A percentile compares a stretch with the other conserved stretches of the same genome.
phyloP scores from a whole-genome alignment of 345 rosid species.

The Aethionema arabicum region DNA sequence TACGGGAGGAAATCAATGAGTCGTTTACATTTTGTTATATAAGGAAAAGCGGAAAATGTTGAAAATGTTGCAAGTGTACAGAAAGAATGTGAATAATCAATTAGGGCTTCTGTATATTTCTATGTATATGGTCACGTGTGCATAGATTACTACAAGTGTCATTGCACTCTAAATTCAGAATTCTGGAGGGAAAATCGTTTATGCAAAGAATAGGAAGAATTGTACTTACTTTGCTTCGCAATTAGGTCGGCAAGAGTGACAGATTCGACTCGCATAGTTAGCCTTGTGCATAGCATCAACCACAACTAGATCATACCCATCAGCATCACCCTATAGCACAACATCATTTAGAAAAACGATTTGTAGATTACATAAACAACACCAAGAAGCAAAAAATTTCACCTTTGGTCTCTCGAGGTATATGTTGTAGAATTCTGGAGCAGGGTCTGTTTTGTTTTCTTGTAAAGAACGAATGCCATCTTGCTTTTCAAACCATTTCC shows the following conservation, averaged over 20 bases:
- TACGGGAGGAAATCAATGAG: conserved; percentile 15
- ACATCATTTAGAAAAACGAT: conserved; percentile 32
- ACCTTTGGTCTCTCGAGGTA: conserved; percentile 99
- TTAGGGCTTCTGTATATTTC: conserved; percentile 4
- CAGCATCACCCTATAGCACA: conserved; percentile 91
- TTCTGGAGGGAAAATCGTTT: conserved; percentile 10
- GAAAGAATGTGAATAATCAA: conserved; percentile 1
- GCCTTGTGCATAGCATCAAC: conserved; percentile 99
- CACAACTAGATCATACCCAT: conserved; percentile 97
- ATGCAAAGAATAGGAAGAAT: conserved; percentile 15
- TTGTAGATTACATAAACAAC: conserved; percentile 26
- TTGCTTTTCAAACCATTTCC: conserved; percentile 99
- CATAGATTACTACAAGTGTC: neutral
- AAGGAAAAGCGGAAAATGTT: neutral
- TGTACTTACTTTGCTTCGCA: conserved; percentile 94
- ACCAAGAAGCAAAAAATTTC: conserved; percentile 25
- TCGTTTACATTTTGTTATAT: conserved; percentile 8
- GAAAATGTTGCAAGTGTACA: conserved; percentile 24
- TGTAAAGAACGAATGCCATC: conserved; percentile 97
- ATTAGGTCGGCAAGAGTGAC: conserved; percentile 99
- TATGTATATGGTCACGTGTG: conserved; percentile 21
- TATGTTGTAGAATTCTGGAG: conserved; percentile 99
- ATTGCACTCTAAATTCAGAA: conserved; percentile 24
- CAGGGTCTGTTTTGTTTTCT: conserved; percentile 91
- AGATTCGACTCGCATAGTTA: conserved; percentile 97